Percentiles rank a stretch among this genome's conserved stretches.
phyloP scores from a whole-genome alignment of 345 rosid species.

The Eutrema japonicum region DNA sequence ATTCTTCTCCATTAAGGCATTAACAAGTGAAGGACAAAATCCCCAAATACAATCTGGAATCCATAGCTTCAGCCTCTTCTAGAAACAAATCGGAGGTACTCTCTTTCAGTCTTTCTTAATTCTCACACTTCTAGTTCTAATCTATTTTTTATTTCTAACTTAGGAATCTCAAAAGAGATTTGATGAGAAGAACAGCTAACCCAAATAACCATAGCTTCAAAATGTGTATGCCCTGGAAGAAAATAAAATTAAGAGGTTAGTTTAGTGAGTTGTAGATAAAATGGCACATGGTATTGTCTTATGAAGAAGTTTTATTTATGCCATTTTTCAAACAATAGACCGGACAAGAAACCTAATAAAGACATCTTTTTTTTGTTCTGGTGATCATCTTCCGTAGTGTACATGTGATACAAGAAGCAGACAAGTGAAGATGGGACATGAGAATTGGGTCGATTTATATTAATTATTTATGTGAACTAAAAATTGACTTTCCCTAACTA shows the following conservation, averaged over 20 bases:
- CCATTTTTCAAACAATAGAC: conserved; percentile 39
- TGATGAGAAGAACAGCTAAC: conserved; percentile 13
- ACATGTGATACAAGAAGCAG: conserved; percentile 34
- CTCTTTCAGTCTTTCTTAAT: too few relatives aligned
- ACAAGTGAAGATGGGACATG: conserved; percentile 44
- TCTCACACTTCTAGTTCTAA: too few relatives aligned
- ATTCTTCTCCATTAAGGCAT: too few relatives aligned
- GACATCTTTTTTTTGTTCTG: conserved; percentile 10
- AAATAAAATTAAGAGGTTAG: conserved; percentile 1
- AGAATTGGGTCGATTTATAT: conserved; percentile 38
- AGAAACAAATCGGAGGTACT: too few relatives aligned
- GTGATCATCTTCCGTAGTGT: conserved; percentile 31
- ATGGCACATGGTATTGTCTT: conserved; percentile 38
- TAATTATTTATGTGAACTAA: conserved; percentile 1
- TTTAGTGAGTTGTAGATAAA: conserved; percentile 35
- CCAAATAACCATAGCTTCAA: neutral
- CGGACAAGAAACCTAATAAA: conserved; percentile 34
- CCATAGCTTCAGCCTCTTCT: too few relatives aligned
- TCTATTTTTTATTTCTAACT: too few relatives aligned
- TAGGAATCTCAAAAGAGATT: neutral
- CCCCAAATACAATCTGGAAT: too few relatives aligned
- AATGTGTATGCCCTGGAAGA: neutral
- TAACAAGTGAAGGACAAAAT: too few relatives aligned
- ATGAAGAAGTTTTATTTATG: conserved; percentile 7
- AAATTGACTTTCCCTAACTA: conserved; percentile 39